Evolutionary conservation across 1,139 yeast species (phyloP), one percentile per base, ranked within the genome.

Genomic region (Kurtzmaniella quercitrusa): DNA sequence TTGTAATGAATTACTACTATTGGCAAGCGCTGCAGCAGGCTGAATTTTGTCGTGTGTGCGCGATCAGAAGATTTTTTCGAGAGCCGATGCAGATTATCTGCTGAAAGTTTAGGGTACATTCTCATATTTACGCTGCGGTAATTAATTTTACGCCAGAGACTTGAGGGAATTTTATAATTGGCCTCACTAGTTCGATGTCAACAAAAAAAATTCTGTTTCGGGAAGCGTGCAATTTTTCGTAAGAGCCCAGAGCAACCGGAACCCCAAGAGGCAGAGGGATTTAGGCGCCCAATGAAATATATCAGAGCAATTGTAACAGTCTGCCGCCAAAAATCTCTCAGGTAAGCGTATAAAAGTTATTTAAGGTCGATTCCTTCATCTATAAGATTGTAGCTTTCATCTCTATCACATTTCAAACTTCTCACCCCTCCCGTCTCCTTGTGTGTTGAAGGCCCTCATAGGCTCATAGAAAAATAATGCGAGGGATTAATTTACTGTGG

Each of bases 91-190:
- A 26, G 30, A 21, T 21, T 12, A 14, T 14, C n/a, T 9, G 30
- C 6, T 26, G 30, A 14, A 9, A 14, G 30, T 6, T 26, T 26
- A 26, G 30, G 30, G 30, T 26, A 9, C 30, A 9, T 26, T 26
- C 30, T 26, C 30, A 26, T n/a, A 16, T 33, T 42, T 42, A 42
- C 45, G 40, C 45, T 39, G 45, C 40, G 45, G 40, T 39, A 42
- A 39, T 42, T 23, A 35, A 15, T 35, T 38, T 42, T 42, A 42
- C 45, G 20, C 45, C 36, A 26, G 17, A n/a, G 16, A n/a, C 17
- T 21, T 42, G 44, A 28, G 45, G 45, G 45, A 42, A 42, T 42
- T 42, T 28, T 42, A 18, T 28, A 16, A 42, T 42, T 42, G 45
- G 45, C 17, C 32, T 20, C 21, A 26, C 20, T 33, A 33, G 7